Conservation (phyloP, 345 rosid species). For the Jatropha curcas region DNA sequence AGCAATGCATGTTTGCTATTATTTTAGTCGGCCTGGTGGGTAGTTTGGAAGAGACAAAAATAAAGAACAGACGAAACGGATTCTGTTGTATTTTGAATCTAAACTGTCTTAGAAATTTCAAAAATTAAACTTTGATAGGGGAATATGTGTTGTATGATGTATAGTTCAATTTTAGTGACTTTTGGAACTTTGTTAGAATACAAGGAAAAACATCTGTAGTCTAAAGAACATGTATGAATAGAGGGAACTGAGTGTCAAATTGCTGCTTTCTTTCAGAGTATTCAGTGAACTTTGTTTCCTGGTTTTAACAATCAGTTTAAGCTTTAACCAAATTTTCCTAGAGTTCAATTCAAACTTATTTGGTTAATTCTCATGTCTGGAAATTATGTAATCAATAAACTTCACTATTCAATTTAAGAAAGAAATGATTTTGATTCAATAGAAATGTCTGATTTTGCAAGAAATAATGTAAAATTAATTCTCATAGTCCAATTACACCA, state of each 20-base stretch:
- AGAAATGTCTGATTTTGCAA: too few relatives aligned
- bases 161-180: not conserved
- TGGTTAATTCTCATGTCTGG: too few relatives aligned
- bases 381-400: too few relatives aligned
- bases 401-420: too few relatives aligned
- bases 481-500: too few relatives aligned
- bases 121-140: not conserved
- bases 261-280: not conserved
- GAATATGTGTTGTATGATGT: not conserved
- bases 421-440: too few relatives aligned
- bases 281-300: not conserved
- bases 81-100: not conserved
- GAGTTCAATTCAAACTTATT: too few relatives aligned
- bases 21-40: not conserved
- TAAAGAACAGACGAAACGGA: not conserved
- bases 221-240: not conserved
- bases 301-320: not conserved
- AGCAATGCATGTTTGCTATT: not conserved
- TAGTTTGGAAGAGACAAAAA: slow-evolving; percentile 2
- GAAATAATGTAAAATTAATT: too few relatives aligned
- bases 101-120: not conserved
- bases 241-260: not conserved
- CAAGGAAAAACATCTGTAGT: not conserved
- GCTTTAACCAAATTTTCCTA: too few relatives aligned
- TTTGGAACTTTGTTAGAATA: not conserved